A percentile compares a stretch with the other conserved stretches of the same genome.
Conservation (phyloP, 345 rosid genomes). For the Gossypium longicalyx region DNA sequence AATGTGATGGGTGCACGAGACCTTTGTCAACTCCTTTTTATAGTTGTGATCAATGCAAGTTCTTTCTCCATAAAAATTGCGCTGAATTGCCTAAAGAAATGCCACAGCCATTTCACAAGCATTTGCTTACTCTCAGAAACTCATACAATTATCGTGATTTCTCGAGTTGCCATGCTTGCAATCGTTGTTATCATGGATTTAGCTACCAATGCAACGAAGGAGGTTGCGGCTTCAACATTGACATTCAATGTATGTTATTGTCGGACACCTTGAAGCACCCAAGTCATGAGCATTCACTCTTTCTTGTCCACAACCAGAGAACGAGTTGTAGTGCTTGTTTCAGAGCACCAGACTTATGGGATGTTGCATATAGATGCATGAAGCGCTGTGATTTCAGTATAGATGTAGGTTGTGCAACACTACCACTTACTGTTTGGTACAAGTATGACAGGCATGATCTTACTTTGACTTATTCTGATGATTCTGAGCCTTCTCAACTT, state of each 20-base stretch:
- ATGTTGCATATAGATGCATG: slow-evolving; percentile 1
- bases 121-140: neutral
- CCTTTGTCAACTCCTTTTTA: slow-evolving; percentile 16
- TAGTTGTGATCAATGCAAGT: slow-evolving; percentile 18
- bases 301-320: neutral
- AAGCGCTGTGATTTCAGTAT: slow-evolving; percentile 9
- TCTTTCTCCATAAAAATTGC: slow-evolving; percentile 23
- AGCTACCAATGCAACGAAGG: neutral
- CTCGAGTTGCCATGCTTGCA: neutral
- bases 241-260: neutral
- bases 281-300: slow-evolving; percentile 1
- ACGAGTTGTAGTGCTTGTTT: neutral
- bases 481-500: neutral
- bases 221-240: neutral
- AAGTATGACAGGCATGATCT: slow-evolving; percentile 15
- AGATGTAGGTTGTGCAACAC: neutral
- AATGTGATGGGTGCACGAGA: too few species aligned
- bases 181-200: neutral
- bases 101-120: slow-evolving; percentile 6
- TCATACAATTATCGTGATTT: neutral
- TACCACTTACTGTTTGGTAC: slow-evolving; percentile 5
- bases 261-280: slow-evolving; percentile 5
- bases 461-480: slow-evolving; percentile 9
- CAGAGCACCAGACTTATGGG: rapidly evolving
- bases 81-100: slow-evolving; percentile 21